Conservation (phyloP, 2,329 filamentous ascomycete genomes). For the Hypoxylon sp. region DNA sequence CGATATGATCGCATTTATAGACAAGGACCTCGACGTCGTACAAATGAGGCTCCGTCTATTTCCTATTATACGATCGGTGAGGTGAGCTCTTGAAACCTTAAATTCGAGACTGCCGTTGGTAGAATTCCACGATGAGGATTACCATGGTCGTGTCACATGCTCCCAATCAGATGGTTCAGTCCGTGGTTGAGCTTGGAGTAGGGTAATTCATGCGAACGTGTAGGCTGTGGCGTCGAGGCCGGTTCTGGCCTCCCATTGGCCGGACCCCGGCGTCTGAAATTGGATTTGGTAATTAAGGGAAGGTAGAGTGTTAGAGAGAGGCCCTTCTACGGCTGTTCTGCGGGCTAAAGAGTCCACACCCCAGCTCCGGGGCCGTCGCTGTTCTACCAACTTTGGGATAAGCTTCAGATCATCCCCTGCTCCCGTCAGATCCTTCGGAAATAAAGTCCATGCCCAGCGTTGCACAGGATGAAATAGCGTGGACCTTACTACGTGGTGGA, state of each 20-base stretch:
- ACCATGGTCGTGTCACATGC: conserved; percentile 25
- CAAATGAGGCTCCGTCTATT: conserved; percentile 20
- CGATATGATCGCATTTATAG: not conserved
- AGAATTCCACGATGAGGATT: conserved; percentile 9
- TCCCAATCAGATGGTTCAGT: conserved; percentile 18
- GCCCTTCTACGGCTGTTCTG: conserved; percentile 44
- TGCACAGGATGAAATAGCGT: conserved; percentile 26
- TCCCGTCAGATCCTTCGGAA: conserved; percentile 38
- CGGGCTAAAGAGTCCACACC: conserved; percentile 40
- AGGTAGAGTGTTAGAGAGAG: conserved; percentile 41
- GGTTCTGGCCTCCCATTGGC: conserved; percentile 24
- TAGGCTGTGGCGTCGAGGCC: conserved; percentile 16
- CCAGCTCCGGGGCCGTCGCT: conserved; percentile 24
- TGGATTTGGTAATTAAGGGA: conserved; percentile 42
- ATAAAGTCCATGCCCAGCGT: conserved; percentile 40
- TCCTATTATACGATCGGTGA: conserved; percentile 7
- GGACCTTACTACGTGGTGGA: conserved; percentile 34
- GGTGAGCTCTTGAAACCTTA: not conserved
- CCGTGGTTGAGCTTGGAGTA: conserved; percentile 15
- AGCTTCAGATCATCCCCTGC: conserved; percentile 28
- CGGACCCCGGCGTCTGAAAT: conserved; percentile 29
- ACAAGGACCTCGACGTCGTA: conserved; percentile 1
- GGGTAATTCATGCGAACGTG: conserved; percentile 31
- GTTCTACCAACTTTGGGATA: conserved; percentile 39
- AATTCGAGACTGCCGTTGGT: conserved; percentile 14